Conservation (phyloP, 2,329 filamentous ascomycete species). For the Claviceps arundinis region DNA sequence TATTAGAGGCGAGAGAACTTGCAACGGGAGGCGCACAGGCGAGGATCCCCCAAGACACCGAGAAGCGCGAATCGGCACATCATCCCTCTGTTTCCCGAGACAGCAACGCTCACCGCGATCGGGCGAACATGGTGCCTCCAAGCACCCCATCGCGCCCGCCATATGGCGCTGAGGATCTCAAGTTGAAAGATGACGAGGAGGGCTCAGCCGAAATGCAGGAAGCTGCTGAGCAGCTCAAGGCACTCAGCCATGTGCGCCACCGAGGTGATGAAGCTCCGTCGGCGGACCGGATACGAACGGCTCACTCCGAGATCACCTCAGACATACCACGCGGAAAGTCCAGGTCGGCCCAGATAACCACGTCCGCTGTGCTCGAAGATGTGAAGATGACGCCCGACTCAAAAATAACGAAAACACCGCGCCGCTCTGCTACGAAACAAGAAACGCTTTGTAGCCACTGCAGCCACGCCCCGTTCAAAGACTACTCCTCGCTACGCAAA, state of each 20-base stretch:
- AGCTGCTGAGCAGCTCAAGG: conserved; percentile 53
- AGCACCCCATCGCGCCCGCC: conserved; percentile 14
- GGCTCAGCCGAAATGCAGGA: conserved; percentile 59
- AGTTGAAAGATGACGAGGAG: conserved; percentile 29
- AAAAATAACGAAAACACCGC: conserved; percentile 25
- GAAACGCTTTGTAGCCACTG: conserved; percentile 49
- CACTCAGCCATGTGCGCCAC: conserved; percentile 49
- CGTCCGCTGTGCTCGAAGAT: conserved; percentile 12
- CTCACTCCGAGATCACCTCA: conserved; percentile 24
- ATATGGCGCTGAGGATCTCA: conserved; percentile 12
- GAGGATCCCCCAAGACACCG: conserved; percentile 15
- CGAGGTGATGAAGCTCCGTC: conserved; percentile 30
- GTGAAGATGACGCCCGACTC: conserved; percentile 13
- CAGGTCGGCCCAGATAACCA: conserved; percentile 10
- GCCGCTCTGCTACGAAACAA: conserved; percentile 40
- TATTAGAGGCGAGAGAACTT: conserved; percentile 38
- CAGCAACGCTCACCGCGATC: conserved; percentile 11
- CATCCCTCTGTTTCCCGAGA: conserved; percentile 14
- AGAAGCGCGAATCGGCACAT: conserved; percentile 14
- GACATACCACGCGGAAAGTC: conserved; percentile 15
- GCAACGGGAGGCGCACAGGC: conserved; percentile 21
- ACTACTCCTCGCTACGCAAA: conserved; percentile 51
- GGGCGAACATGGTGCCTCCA: conserved; percentile 14
- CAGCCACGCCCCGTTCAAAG: conserved; percentile 52
- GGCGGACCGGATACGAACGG: conserved; percentile 22